phyloP scores from a whole-genome alignment of 176 grass and related monocot species.

The Panicum miliaceum region DNA sequence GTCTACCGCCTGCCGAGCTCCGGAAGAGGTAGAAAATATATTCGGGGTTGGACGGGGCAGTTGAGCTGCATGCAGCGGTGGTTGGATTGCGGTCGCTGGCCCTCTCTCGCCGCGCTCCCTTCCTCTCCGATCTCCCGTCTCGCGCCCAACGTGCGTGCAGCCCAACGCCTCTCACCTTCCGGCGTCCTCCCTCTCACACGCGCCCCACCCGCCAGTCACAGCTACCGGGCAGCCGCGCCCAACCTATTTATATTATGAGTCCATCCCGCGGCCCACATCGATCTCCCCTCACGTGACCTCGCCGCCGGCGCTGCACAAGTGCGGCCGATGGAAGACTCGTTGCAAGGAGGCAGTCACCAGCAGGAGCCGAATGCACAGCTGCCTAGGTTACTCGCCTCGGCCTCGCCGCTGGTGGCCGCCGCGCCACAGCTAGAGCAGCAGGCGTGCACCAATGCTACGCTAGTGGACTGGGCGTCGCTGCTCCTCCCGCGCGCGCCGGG shows the following conservation, averaged over 20 bases:
- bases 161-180: constrained; percentile 87
- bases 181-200: constrained; percentile 40
- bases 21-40: neutral
- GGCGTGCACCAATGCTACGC: neutral
- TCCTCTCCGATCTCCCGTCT: too few species aligned
- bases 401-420: neutral
- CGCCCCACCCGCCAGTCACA: constrained; percentile 41
- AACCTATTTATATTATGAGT: constrained; percentile 25
- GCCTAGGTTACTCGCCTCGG: neutral
- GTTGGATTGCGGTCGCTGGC: constrained; percentile 40
- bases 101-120: too few species aligned
- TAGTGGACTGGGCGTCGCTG: constrained; percentile 56
- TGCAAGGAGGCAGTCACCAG: neutral
- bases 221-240: constrained; percentile 34
- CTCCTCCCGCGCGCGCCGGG: constrained; percentile 11
- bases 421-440: neutral
- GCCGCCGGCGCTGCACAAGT: neutral
- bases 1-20: neutral
- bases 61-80: constrained; percentile 46
- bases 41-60: neutral
- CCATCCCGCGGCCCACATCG: constrained; percentile 17
- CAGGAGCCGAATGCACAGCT: neutral
- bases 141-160: constrained; percentile 4
- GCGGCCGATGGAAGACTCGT: constrained; percentile 15
- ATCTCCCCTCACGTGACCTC: constrained; percentile 13